phyloP scores from a whole-genome alignment of 2,329 filamentous ascomycete species.

The Tolypocladium tropicale region DNA sequence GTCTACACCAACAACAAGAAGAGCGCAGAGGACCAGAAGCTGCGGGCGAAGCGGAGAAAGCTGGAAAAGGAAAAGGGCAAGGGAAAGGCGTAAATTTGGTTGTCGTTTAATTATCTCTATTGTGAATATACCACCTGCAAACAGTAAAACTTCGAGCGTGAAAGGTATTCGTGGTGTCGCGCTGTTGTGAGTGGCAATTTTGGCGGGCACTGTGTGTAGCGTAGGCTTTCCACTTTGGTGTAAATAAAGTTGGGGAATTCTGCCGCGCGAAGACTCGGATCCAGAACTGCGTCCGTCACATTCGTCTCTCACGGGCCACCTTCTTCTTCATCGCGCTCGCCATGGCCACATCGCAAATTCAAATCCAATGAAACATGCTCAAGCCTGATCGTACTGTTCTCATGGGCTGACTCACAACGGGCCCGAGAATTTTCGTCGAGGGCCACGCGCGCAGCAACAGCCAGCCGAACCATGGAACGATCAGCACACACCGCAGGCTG shows the following conservation, averaged over 20 bases:
- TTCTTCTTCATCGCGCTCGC: neutral
- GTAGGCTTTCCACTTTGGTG: neutral
- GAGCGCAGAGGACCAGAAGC: constrained; percentile 77
- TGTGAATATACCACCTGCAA: constrained; percentile 4
- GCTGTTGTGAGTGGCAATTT: neutral
- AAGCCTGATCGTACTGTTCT: too few relatives aligned
- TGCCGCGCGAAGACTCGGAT: neutral
- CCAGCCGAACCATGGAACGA: constrained; percentile 1
- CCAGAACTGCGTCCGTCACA: neutral
- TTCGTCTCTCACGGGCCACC: neutral
- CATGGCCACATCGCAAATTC: neutral
- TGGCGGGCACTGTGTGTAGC: neutral
- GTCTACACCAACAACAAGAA: constrained; percentile 89
- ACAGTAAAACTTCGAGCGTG: constrained; percentile 1
- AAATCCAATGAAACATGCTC: too few relatives aligned
- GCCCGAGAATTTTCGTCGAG: neutral
- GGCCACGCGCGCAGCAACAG: neutral
- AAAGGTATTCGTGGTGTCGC: neutral
- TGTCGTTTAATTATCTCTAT: neutral
- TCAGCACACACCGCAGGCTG: constrained; percentile 13
- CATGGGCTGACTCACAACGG: neutral
- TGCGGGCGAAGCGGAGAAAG: constrained; percentile 84
- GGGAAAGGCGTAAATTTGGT: constrained; percentile 20
- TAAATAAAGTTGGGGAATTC: neutral
- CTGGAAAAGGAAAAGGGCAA: constrained; percentile 58